These are phyloP conservation scores for Coriolopsis trogii DNA, from an alignment of 1,284 basidiomycete species.

Conservation along the genomic window DNA sequence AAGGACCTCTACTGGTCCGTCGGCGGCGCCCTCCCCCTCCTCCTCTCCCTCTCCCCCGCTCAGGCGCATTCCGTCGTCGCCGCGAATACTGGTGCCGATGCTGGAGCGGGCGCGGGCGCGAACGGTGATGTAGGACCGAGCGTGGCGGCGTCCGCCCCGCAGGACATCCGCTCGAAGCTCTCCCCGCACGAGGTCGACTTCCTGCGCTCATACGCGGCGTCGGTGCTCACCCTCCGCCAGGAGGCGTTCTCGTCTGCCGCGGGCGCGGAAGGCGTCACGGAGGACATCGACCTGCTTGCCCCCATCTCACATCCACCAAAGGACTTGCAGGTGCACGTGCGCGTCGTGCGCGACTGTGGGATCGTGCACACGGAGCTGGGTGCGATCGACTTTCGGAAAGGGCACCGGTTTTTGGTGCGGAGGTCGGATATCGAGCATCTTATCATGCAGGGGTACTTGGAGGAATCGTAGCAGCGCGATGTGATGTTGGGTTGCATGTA, in stretches of 20 bases:
- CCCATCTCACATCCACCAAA: constrained; percentile 79
- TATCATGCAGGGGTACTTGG: constrained; percentile 89
- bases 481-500: too few relatives aligned
- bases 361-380: constrained; percentile 89
- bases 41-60: constrained; percentile 63
- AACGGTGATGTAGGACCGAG: neutral
- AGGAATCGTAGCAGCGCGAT: constrained; percentile 52
- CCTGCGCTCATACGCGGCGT: constrained; percentile 79
- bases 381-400: constrained; percentile 85
- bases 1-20: constrained; percentile 89
- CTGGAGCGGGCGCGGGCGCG: neutral
- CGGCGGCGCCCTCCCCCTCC: constrained; percentile 87
- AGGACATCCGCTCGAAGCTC: constrained; percentile 76
- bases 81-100: neutral
- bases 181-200: constrained; percentile 93
- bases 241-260: constrained; percentile 71
- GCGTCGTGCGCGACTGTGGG: constrained; percentile 84
- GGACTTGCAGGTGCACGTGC: constrained; percentile 79
- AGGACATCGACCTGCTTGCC: constrained; percentile 83
- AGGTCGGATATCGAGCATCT: constrained; percentile 89
- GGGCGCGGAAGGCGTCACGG: constrained; percentile 20
- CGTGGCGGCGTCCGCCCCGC: constrained; percentile 13
- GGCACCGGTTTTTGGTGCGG: constrained; percentile 85
- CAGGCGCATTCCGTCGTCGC: constrained; percentile 1
- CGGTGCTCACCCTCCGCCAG: constrained; percentile 79